Evolutionary conservation across 371 early-diverging fungal genomes (phyloP), one percentile per base, ranked within the genome.

Genomic region (Rozella allomycis): DNA sequence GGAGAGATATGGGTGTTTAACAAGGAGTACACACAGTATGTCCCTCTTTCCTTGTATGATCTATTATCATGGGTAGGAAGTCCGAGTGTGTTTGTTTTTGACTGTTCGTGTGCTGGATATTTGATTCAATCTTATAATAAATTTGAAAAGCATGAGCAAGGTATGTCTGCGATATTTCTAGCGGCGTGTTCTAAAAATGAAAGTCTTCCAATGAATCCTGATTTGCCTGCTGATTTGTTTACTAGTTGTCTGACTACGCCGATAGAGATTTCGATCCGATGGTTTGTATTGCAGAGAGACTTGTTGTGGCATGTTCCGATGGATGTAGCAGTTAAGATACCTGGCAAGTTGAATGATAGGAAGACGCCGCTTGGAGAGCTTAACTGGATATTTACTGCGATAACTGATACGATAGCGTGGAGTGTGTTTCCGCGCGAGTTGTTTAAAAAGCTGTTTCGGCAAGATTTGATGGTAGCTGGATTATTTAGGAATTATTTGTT

Each of bases 391-490:
- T 88, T 94, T 43, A 90, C 91, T 0, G 80, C 96, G 19, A 81
- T 94, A 19, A 91, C 88, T 0, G 96, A 94, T 52, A 90, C 93
- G 4, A 94, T 94, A 33, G 96, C 96, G n/a, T 94, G 96, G 96
- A 79, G 70, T 41, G 76, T 80, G 10, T 49, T 94, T 19, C 76
- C 84, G 11, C 4, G 31, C 4, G 85, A 80, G 32, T 40, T 80
- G 19, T 94, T 94, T 53, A 76, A 82, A 46, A 63, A 69, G 22
- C 59, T 91, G 21, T 94, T 90, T 48, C 52, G 96, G 30, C 88
- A 90, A 42, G 96, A 94, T 52, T 49, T 91, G 32, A 76, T 85
- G 60, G 87, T 91, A 2, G 90, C 96, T 0, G 77, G 84, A 11
- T 59, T 94, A 42, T 91, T 82, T 49, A 60, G 96, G 45, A 94